Conservation (phyloP, 768 basidiomycete genomes). For the Thelephora ganbajun region DNA sequence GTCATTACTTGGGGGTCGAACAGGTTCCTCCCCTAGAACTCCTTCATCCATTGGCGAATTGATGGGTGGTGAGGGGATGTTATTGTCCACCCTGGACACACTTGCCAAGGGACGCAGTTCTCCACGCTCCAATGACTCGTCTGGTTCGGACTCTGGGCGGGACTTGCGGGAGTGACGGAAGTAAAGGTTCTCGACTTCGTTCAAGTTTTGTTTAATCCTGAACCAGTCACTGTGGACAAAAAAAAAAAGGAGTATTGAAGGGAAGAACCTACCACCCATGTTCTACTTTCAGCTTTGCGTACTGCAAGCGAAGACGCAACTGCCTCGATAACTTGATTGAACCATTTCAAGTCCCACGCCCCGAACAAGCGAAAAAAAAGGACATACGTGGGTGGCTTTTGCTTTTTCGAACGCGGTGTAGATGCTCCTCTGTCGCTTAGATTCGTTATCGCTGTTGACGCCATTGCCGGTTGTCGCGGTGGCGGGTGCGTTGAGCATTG, state of each 20-base stretch:
- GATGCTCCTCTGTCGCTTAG: background rate
- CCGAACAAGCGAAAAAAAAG: background rate
- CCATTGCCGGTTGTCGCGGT: background rate
- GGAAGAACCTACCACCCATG: slow-evolving; percentile 55
- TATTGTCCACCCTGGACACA: no score
- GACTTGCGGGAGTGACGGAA: slow-evolving; percentile 50
- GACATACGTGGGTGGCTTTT: background rate
- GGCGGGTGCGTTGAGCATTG: background rate
- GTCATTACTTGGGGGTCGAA: background rate
- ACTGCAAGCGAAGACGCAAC: slow-evolving; percentile 60
- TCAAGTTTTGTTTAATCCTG: slow-evolving; percentile 71
- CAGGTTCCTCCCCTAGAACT: background rate
- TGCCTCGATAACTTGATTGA: slow-evolving; percentile 47
- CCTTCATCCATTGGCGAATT: no score
- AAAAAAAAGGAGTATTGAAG: background rate
- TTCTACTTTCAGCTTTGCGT: slow-evolving; percentile 67
- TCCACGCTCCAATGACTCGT: background rate
- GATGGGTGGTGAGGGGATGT: no score
- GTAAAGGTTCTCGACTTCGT: slow-evolving; percentile 75
- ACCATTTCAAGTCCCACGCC: background rate
- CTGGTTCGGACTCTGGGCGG: slow-evolving; percentile 2
- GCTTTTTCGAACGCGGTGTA: background rate
- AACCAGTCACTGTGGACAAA: background rate
- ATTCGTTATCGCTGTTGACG: background rate
- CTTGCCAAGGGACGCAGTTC: no score